Percentiles rank a stretch among this genome's conserved stretches.
These are phyloP conservation scores for Parasitella parasitica DNA, from an alignment of 371 early-diverging fungal genomes.

Conservation along the genomic window DNA sequence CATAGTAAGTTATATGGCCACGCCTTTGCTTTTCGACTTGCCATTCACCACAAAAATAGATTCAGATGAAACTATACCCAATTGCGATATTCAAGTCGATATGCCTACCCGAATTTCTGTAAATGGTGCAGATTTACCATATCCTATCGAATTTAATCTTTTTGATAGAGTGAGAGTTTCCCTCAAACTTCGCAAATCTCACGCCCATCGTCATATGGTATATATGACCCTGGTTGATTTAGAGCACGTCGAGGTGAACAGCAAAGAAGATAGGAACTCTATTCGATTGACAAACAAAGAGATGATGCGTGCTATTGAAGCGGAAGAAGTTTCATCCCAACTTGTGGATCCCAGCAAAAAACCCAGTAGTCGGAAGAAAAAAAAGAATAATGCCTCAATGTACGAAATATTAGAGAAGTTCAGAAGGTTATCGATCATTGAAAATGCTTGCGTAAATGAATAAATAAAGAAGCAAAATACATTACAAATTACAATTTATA, in stretches of 20 bases:
- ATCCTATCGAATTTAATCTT: slow-evolving; percentile 45
- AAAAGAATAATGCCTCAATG: slow-evolving; percentile 19
- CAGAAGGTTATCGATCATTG: slow-evolving; percentile 21
- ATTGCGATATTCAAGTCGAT: slow-evolving; percentile 23
- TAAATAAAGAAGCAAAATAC: no score
- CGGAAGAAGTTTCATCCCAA: slow-evolving; percentile 2
- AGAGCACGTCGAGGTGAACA: slow-evolving; percentile 21
- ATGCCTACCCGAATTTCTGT: slow-evolving; percentile 26
- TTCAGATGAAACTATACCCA: slow-evolving; percentile 34
- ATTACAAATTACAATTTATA: no score
- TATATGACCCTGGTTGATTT: slow-evolving; percentile 60
- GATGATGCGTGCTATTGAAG: slow-evolving; percentile 19
- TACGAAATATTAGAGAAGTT: slow-evolving; percentile 26
- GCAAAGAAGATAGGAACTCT: neutral
- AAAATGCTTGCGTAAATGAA: slow-evolving; percentile 1
- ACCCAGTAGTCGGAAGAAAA: slow-evolving; percentile 11
- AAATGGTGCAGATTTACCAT: slow-evolving; percentile 26
- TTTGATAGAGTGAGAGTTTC: slow-evolving; percentile 65
- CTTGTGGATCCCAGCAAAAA: neutral
- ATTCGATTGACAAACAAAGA: slow-evolving; percentile 16
- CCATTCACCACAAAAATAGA: neutral
- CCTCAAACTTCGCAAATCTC: slow-evolving; percentile 55
- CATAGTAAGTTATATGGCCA: slow-evolving; percentile 25
- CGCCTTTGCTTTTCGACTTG: neutral
- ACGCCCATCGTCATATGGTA: slow-evolving; percentile 62